Evolutionary conservation across 768 basidiomycete species (phyloP), one percentile per base, ranked within the genome.

Genomic region (Rhizopogon roseolus): DNA sequence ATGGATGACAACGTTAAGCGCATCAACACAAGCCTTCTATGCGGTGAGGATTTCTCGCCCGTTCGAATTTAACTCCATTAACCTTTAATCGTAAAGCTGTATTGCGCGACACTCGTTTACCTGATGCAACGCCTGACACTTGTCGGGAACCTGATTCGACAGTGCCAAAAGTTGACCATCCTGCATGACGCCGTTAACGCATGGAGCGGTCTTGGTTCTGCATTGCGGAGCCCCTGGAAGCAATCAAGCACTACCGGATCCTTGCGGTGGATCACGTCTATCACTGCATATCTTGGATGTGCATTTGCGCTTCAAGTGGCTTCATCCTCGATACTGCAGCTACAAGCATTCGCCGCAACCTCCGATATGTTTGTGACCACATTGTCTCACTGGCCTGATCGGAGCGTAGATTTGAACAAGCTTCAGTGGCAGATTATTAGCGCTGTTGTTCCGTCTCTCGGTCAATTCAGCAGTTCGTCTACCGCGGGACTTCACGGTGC

Each of bases 91-190:
- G 2, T 9, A 16, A 51, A 61, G 61, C 19, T 61, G 14, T 62
- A 56, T 44, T 40, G 50, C 13, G 14, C 53, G 32, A 49, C 37
- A 17, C 37, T 62, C 5, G 52, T 62, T 13, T 50, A 46, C 27
- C 25, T 55, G 13, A 54, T 55, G 10, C 61, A 62, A 43, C 51
- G 44, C 25, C 54, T 62, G 29, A 40, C 54, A 16, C 38, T 62
- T 36, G 38, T 41, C 36, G 16, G 51, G 17, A 54, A 28, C 22
- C 19, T 62, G 11, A 19, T 34, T 16, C 48, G 7, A 32, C 29
- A 28, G 41, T 40, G 38, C 11, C 49, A 54, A 40, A 19, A 52
- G 7, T 27, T 54, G 19, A 25, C 50, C n/a, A n/a, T 37, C 16
- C 38, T 54, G 11, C 53, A 54, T 5, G 53, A 54, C 38, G 19